phyloP scores from a whole-genome alignment of 176 grass and related monocot genomes.

The Bromus sterilis region DNA sequence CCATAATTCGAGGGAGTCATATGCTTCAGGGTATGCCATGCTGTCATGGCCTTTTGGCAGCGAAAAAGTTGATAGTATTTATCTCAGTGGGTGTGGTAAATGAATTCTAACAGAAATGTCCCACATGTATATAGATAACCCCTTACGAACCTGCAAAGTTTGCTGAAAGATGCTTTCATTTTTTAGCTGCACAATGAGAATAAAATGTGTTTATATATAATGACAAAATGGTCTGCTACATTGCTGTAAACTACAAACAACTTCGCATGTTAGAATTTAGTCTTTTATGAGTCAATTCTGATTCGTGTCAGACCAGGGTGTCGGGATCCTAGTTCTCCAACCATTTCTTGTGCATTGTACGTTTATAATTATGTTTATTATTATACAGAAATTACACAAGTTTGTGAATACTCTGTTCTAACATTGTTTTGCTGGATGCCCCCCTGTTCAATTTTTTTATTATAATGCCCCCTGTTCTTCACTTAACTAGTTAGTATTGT shows the following conservation, averaged over 20 bases:
- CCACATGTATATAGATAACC: not conserved
- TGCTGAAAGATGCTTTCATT: not conserved
- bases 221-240: not conserved
- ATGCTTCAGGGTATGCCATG: not conserved
- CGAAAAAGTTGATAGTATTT: not conserved
- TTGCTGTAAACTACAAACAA: not conserved
- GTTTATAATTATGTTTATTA: not conserved
- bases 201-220: not conserved
- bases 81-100: not conserved
- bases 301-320: too few species aligned
- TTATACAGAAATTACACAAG: not conserved
- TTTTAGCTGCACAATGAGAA: not conserved
- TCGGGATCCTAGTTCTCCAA: not conserved
- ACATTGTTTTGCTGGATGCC: not conserved
- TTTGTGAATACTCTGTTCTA: not conserved
- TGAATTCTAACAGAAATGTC: not conserved
- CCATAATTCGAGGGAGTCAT: too few species aligned
- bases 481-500: not conserved
- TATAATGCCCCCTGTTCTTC: not conserved
- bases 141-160: not conserved
- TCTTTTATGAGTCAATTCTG: not conserved
- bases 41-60: not conserved
- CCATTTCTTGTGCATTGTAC: not conserved
- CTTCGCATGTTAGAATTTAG: not conserved
- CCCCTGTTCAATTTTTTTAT: too few species aligned